Conservation (phyloP, 2,329 filamentous ascomycete genomes). For the Stachybotrys elegans region DNA sequence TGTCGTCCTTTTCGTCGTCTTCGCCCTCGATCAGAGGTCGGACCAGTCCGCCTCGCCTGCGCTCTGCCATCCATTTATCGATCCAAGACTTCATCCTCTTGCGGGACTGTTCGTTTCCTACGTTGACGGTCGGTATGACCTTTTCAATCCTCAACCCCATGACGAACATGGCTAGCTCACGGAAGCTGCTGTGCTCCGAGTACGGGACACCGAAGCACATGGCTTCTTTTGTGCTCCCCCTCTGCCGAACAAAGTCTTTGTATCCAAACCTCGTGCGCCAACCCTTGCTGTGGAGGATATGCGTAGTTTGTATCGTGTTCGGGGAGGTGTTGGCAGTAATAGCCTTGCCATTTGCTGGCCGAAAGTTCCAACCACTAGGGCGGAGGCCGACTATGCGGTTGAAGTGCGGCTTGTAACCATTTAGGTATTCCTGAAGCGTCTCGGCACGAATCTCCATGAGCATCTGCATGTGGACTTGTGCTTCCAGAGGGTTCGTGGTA, state of each 20-base stretch:
- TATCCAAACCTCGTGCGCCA: constrained; percentile 74
- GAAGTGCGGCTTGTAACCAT: constrained; percentile 75
- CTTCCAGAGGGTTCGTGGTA: constrained; percentile 74
- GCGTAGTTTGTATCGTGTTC: constrained; percentile 41
- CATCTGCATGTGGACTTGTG: constrained; percentile 97
- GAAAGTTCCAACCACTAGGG: constrained; percentile 92
- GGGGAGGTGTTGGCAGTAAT: constrained; percentile 51
- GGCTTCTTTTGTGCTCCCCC: constrained; percentile 76
- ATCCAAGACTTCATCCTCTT: constrained; percentile 61
- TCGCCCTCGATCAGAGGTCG: constrained; percentile 35
- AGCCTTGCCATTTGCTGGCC: constrained; percentile 52
- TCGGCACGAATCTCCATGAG: constrained; percentile 91
- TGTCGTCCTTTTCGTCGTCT: constrained; percentile 22
- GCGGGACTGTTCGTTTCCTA: constrained; percentile 53
- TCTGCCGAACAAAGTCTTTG: constrained; percentile 70
- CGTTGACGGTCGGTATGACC: constrained; percentile 90
- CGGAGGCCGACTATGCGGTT: constrained; percentile 84
- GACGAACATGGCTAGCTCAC: constrained; percentile 90
- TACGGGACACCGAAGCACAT: constrained; percentile 94
- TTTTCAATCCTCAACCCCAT: constrained; percentile 82
- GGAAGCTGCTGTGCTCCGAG: constrained; percentile 90
- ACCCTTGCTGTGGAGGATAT: constrained; percentile 51
- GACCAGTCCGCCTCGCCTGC: constrained; percentile 50
- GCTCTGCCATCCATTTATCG: constrained; percentile 56
- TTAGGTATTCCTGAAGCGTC: constrained; percentile 84